Percentiles rank a stretch among this genome's conserved stretches.
phyloP scores from a whole-genome alignment of 2,329 filamentous ascomycete species.

The Beauveria sp. region DNA sequence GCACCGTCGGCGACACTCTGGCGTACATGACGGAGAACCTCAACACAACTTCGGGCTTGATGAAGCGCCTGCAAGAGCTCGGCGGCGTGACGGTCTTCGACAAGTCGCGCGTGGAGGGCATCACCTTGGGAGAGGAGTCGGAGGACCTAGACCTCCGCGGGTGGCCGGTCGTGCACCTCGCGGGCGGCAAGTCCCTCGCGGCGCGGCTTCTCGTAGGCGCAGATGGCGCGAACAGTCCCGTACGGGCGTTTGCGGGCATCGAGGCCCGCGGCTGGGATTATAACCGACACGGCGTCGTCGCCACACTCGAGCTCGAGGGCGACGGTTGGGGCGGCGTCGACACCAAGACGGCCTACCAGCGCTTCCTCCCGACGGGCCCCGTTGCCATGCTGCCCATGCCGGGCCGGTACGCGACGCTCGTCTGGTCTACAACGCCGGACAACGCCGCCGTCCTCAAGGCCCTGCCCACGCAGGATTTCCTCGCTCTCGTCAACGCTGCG shows the following conservation, averaged over 20 bases:
- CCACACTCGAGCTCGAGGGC: slow-evolving; percentile 68
- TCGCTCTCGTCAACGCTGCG: slow-evolving; percentile 85
- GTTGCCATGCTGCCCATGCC: slow-evolving; percentile 88
- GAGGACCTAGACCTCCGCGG: slow-evolving; percentile 68
- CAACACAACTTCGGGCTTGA: slow-evolving; percentile 74
- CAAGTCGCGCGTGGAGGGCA: slow-evolving; percentile 69
- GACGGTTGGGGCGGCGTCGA: slow-evolving; percentile 45
- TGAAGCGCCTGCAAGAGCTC: slow-evolving; percentile 63
- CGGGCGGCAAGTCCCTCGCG: slow-evolving; percentile 58
- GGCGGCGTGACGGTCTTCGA: slow-evolving; percentile 65
- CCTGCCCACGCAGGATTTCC: slow-evolving; percentile 64
- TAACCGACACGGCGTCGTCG: slow-evolving; percentile 80
- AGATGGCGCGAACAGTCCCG: slow-evolving; percentile 90
- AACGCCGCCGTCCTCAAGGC: slow-evolving; percentile 74
- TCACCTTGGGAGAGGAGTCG: slow-evolving; percentile 62
- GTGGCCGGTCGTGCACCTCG: slow-evolving; percentile 79
- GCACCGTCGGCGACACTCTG: slow-evolving; percentile 50
- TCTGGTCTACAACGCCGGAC: slow-evolving; percentile 87
- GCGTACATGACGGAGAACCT: slow-evolving; percentile 96
- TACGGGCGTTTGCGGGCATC: slow-evolving; percentile 83
- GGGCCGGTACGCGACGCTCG: slow-evolving; percentile 72
- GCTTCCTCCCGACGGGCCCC: slow-evolving; percentile 87
- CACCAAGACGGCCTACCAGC: slow-evolving; percentile 78
- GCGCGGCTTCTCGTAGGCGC: slow-evolving; percentile 85
- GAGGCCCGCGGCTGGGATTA: slow-evolving; percentile 90